Conservation (phyloP, 805 yeast species). For the Pachysolen tannophilus region DNA sequence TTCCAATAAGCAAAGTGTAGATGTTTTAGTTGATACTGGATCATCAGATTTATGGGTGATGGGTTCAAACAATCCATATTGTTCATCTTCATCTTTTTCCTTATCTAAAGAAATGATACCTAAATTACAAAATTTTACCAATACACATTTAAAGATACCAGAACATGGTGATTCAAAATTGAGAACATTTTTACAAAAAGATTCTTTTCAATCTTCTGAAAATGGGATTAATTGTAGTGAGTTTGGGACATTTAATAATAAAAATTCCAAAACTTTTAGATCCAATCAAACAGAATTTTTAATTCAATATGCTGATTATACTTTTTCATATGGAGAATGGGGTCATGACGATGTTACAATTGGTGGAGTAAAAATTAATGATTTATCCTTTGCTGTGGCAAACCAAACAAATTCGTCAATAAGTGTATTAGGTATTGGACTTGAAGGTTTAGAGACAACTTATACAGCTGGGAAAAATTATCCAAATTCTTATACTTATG, state of each 20-base stretch:
- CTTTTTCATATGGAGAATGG: slow-evolving; percentile 43
- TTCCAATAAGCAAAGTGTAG: slow-evolving; percentile 45
- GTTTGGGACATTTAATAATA: slow-evolving; percentile 41
- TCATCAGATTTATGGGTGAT: slow-evolving; percentile 69
- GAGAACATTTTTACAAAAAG: no score
- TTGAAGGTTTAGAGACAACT: slow-evolving; percentile 62
- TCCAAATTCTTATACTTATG: slow-evolving; percentile 33
- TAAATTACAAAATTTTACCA: no score
- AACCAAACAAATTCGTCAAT: slow-evolving; percentile 50
- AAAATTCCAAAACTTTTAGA: slow-evolving; percentile 28
- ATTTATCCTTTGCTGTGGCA: slow-evolving; percentile 69
- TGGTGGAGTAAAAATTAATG: slow-evolving; percentile 37
- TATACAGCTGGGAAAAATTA: slow-evolving; percentile 20
- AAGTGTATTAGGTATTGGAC: slow-evolving; percentile 74
- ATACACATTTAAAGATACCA: no score
- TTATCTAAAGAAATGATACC: no score
- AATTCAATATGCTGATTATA: slow-evolving; percentile 41
- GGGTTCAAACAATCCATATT: slow-evolving; percentile 38
- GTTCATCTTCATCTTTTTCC: no score
- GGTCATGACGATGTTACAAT: slow-evolving; percentile 56
- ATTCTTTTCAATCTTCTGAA: no score
- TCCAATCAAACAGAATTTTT: slow-evolving; percentile 31
- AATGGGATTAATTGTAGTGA: slow-evolving; percentile 34
- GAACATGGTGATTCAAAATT: no score
- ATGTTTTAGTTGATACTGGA: slow-evolving; percentile 65